Percentiles rank a stretch among this genome's conserved stretches.
Conservation (phyloP, 2,329 filamentous ascomycete genomes). For the Huntiella abstrusa region DNA sequence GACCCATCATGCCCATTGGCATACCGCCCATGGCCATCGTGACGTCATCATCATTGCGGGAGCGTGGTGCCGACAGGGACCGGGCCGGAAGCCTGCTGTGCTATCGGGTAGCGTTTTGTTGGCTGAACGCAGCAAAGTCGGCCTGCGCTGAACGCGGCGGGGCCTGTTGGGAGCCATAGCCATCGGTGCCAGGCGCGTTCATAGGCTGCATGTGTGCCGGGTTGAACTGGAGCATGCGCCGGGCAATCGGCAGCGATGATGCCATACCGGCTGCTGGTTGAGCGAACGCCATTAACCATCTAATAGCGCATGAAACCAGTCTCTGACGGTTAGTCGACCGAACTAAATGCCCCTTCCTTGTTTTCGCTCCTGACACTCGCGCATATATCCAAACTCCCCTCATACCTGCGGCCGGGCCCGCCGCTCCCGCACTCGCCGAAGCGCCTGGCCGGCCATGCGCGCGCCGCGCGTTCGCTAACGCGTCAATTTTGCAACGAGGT, state of each 20-base stretch:
- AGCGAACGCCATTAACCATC: slow-evolving; percentile 92
- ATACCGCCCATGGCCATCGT: slow-evolving; percentile 37
- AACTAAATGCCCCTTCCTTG: neutral
- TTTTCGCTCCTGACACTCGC: neutral
- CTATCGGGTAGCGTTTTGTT: slow-evolving; percentile 36
- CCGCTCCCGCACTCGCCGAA: slow-evolving; percentile 57
- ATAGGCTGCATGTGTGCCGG: slow-evolving; percentile 21
- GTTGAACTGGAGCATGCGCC: slow-evolving; percentile 29
- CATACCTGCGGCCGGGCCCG: slow-evolving; percentile 48
- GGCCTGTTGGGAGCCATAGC: slow-evolving; percentile 28
- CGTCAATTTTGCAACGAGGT: slow-evolving; percentile 84
- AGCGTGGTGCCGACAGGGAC: slow-evolving; percentile 11
- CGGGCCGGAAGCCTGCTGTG: slow-evolving; percentile 26
- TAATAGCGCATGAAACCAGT: slow-evolving; percentile 18
- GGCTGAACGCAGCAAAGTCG: slow-evolving; percentile 77
- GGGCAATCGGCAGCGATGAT: slow-evolving; percentile 34
- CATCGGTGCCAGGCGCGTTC: slow-evolving; percentile 20
- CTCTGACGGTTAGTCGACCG: slow-evolving; percentile 1
- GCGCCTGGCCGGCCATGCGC: slow-evolving; percentile 51
- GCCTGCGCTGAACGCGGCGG: slow-evolving; percentile 46
- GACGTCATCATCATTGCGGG: slow-evolving; percentile 24
- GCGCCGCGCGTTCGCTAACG: slow-evolving; percentile 61
- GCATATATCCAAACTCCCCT: slow-evolving; percentile 28
- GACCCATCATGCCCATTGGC: slow-evolving; percentile 23
- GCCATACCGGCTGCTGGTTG: slow-evolving; percentile 50